Conservation (phyloP, 768 basidiomycete genomes). For the Cyclocybe aegerita region DNA sequence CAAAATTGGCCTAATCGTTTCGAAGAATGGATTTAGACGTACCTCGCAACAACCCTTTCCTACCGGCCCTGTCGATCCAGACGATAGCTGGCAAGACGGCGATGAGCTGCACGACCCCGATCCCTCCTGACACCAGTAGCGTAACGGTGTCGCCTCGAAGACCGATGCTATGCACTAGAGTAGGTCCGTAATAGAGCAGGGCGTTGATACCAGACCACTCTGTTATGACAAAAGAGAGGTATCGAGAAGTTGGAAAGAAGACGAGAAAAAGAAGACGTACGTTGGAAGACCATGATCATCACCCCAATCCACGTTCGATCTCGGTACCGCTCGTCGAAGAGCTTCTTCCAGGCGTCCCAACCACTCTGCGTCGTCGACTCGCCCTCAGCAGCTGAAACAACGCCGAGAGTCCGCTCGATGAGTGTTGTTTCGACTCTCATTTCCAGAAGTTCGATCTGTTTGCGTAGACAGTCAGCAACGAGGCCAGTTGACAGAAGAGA, state of each 20-base stretch:
- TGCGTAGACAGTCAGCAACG: not conserved
- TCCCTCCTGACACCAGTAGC: conserved; percentile 73
- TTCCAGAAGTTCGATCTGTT: conserved; percentile 70
- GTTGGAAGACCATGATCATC: conserved; percentile 82
- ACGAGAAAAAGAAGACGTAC: conserved; percentile 37
- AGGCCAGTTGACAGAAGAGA: not conserved
- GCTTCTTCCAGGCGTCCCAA: conserved; percentile 48
- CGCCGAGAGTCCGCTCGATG: conserved; percentile 34
- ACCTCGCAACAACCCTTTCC: conserved; percentile 63
- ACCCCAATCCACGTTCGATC: conserved; percentile 69
- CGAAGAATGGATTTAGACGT: not conserved
- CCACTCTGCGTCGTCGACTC: conserved; percentile 27
- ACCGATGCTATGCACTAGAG: conserved; percentile 64
- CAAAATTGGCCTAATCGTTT: not conserved
- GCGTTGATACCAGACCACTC: conserved; percentile 91
- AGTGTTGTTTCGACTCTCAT: conserved; percentile 69
- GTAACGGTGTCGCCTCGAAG: conserved; percentile 57
- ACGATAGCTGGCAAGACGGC: conserved; percentile 74
- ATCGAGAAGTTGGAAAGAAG: not conserved
- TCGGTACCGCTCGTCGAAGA: conserved; percentile 55
- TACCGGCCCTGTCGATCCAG: conserved; percentile 62
- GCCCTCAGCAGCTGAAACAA: conserved; percentile 5
- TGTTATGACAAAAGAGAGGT: conserved; percentile 23
- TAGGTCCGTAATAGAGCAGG: conserved; percentile 79
- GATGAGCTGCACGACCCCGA: conserved; percentile 76